phyloP scores from a whole-genome alignment of 2,329 filamentous ascomycete species.

The Claviceps pazoutovae region DNA sequence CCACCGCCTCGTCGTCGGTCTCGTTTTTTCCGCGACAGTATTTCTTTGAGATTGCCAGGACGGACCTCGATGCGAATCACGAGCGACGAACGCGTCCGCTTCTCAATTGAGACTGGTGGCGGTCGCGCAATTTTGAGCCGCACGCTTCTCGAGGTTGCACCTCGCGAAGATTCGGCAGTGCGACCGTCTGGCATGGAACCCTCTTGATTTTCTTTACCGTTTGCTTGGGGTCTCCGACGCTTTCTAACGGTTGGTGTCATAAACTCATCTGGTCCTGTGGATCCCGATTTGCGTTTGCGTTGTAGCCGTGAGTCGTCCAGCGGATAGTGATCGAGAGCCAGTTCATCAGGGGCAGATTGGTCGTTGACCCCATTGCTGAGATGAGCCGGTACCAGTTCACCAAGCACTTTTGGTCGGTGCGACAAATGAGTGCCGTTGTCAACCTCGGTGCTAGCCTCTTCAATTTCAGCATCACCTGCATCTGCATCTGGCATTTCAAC shows the following conservation, averaged over 20 bases:
- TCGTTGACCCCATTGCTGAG: constrained; percentile 26
- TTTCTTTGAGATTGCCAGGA: constrained; percentile 24
- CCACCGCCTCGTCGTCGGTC: constrained; percentile 16
- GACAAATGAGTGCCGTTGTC: constrained; percentile 15
- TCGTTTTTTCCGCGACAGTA: constrained; percentile 21
- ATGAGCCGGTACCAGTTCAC: not conserved
- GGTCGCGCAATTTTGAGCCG: constrained; percentile 35
- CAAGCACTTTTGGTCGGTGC: constrained; percentile 28
- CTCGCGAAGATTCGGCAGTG: constrained; percentile 15
- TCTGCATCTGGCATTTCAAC: constrained; percentile 12
- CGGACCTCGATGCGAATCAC: constrained; percentile 23
- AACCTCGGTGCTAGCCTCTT: constrained; percentile 13
- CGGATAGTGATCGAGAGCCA: constrained; percentile 57
- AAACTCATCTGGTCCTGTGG: constrained; percentile 46
- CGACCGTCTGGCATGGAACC: constrained; percentile 19
- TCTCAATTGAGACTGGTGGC: constrained; percentile 27
- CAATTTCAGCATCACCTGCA: constrained; percentile 13
- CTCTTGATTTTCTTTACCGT: constrained; percentile 25
- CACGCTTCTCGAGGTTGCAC: constrained; percentile 38
- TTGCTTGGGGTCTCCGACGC: constrained; percentile 34
- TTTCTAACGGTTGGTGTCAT: constrained; percentile 36
- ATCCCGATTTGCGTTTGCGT: constrained; percentile 73
- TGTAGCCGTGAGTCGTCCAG: constrained; percentile 65
- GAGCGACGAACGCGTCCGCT: constrained; percentile 20
- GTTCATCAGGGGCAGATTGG: constrained; percentile 63